These are phyloP conservation scores for Neurospora sp. DNA, from an alignment of 495 filamentous ascomycete species.

Conservation along the genomic window DNA sequence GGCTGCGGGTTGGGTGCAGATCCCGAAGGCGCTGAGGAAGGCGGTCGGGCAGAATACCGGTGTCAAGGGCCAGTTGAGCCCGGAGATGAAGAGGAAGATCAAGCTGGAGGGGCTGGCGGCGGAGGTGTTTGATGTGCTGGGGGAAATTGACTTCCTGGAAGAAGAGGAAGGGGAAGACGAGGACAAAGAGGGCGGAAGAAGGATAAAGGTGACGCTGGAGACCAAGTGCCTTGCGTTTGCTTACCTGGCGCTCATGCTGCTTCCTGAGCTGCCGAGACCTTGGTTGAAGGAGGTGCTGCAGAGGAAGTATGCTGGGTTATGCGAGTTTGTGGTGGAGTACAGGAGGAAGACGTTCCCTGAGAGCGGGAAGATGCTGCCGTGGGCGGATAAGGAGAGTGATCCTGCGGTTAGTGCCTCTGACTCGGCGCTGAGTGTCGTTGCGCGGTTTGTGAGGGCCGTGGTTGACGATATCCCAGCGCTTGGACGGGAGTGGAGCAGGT, in stretches of 20 bases:
- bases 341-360: slow-evolving; percentile 28
- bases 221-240: slow-evolving; percentile 72
- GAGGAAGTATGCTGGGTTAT: slow-evolving; percentile 42
- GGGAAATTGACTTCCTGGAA: slow-evolving; percentile 43
- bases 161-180: slow-evolving; percentile 24
- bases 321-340: slow-evolving; percentile 43
- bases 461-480: slow-evolving; percentile 11
- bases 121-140: slow-evolving; percentile 59
- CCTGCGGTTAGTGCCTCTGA: neutral
- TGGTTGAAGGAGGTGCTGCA: slow-evolving; percentile 60
- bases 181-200: neutral
- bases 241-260: slow-evolving; percentile 64
- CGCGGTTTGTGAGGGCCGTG: slow-evolving; percentile 21
- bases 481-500: slow-evolving; percentile 13
- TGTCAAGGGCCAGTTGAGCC: slow-evolving; percentile 20
- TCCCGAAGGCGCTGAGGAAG: slow-evolving; percentile 18
- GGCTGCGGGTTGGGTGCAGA: slow-evolving; percentile 21
- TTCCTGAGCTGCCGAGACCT: slow-evolving; percentile 56
- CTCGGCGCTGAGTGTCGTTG: slow-evolving; percentile 10
- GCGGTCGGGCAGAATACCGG: slow-evolving; percentile 4
- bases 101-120: slow-evolving; percentile 56
- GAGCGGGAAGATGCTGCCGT: slow-evolving; percentile 3
- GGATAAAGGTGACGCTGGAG: slow-evolving; percentile 33
- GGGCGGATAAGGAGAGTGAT: slow-evolving; percentile 1
- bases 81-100: slow-evolving; percentile 50